Conservation (phyloP, 1,139 yeast species). For the Torulaspora globosa region DNA sequence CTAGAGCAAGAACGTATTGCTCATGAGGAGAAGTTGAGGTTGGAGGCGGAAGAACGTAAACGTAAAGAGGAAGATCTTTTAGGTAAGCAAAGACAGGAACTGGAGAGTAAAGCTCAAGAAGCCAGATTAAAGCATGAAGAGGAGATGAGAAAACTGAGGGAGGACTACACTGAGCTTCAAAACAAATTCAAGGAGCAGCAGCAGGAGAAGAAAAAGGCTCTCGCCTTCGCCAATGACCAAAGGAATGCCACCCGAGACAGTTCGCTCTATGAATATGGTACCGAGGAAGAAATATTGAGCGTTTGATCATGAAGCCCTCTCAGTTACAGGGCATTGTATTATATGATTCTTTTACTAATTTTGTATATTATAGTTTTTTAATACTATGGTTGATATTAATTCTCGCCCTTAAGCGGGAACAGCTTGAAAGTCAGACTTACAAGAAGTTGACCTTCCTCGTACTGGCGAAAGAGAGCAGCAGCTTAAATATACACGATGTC, state of each 20-base stretch:
- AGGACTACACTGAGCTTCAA: slow-evolving; percentile 19
- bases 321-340: not conserved
- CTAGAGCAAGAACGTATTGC: slow-evolving; percentile 29
- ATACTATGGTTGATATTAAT: not conserved
- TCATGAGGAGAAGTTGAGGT: slow-evolving; percentile 28
- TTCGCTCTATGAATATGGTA: slow-evolving; percentile 29
- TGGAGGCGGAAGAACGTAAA: slow-evolving; percentile 29
- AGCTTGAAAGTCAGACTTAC: not conserved
- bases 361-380: slow-evolving; percentile 3
- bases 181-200: slow-evolving; percentile 12
- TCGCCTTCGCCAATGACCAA: slow-evolving; percentile 5
- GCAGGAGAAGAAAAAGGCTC: slow-evolving; percentile 5
- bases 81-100: slow-evolving; percentile 28
- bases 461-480: not conserved
- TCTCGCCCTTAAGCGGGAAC: not conserved
- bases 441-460: not conserved
- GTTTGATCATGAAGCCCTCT: slow-evolving; percentile 1
- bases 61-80: slow-evolving; percentile 27
- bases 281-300: slow-evolving; percentile 30
- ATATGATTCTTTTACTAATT: slow-evolving; percentile 2
- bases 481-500: slow-evolving; percentile 20
- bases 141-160: slow-evolving; percentile 22
- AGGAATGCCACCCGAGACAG: slow-evolving; percentile 11
- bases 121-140: slow-evolving; percentile 24
- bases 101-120: slow-evolving; percentile 22